Evolutionary conservation across 371 early-diverging fungal genomes (phyloP), one percentile per base, ranked within the genome.

Genomic region (Circinella minor): DNA sequence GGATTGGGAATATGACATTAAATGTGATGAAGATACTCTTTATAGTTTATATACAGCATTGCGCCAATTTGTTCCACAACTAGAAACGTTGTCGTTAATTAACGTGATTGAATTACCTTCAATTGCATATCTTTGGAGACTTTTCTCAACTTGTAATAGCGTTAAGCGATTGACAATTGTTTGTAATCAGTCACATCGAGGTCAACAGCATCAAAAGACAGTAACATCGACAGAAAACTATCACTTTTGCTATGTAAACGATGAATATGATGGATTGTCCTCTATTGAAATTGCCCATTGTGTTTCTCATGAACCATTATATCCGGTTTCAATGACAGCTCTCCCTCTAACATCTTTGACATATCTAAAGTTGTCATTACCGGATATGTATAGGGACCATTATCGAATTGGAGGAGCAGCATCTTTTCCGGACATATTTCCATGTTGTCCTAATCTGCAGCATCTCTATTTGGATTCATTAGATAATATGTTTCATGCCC

Each of bases 301-400:
- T n/a, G 57, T 57, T 13, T 57, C 57, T 5, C 57, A 57, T n/a
- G 57, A 57, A 57, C 27, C 57, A 34, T 34, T 57, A 34, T 57
- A 57, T 57, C 57, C 11, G 3, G 14, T 57, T 10, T 57, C 57
- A 13, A 34, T 34, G 34, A 34, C 18, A 5, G 18, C 57, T 5
- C 14, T 57, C 7, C 57, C 57, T 7, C 18, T 57, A 14, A 6
- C 27, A 34, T 57, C 57, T 6, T 57, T 57, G 36, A 57, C 57
- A 9, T 57, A 57, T 34, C 34, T 57, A 20, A 57, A 34, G 36
- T 34, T 57, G 13, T 57, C 57, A n/a, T 34, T 57, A 27, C 57
- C 57, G 3, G 57, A 57, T 34, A 27, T 57, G 14, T 57, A 34
- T 34, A 18, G 27, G 1, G 10, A 57, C 4, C 57, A 57, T 57